Evolutionary conservation across 2,329 filamentous ascomycete genomes (phyloP).

Genomic region (Penicillium sp.): DNA sequence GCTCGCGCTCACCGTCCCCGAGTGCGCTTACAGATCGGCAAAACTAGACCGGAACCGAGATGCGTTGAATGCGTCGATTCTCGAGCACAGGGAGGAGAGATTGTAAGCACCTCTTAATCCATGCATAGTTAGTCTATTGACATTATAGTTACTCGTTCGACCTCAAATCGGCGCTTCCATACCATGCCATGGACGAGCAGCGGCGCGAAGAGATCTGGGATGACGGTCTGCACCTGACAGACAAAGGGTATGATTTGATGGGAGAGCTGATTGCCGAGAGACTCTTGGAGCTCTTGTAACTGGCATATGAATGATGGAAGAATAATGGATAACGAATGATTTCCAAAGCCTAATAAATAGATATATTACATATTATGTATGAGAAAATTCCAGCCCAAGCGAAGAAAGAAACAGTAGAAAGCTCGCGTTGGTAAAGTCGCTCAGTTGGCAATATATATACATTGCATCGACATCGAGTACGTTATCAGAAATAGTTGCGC

Average conservation of each 20-base stretch:
- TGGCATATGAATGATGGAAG: background rate
- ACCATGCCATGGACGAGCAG: constrained; percentile 45
- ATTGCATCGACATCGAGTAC: background rate
- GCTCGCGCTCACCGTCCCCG: constrained; percentile 61
- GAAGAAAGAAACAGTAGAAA: background rate
- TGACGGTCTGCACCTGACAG: constrained; percentile 58
- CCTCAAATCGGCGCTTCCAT: constrained; percentile 53
- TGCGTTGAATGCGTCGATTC: constrained; percentile 53
- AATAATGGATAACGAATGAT: background rate
- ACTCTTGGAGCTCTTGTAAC: constrained; percentile 43
- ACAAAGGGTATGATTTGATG: constrained; percentile 60
- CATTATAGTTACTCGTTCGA: constrained; percentile 53
- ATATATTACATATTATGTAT: background rate
- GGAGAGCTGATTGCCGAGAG: constrained; percentile 54
- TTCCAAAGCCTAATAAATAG: background rate
- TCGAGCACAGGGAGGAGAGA: constrained; percentile 44
- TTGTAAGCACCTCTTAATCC: constrained; percentile 45
- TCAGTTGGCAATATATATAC: background rate
- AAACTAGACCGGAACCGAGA: constrained; percentile 35
- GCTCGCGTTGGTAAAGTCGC: too few species aligned
- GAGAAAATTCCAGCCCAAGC: background rate
- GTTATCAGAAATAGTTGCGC: background rate
- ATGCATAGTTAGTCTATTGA: background rate
- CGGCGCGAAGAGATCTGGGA: constrained; percentile 55
- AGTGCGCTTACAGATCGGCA: constrained; percentile 36